A percentile compares a stretch with the other conserved stretches of the same genome.
phyloP scores from a whole-genome alignment of 176 grass and related monocot genomes.

The Saccharum officinarum region DNA sequence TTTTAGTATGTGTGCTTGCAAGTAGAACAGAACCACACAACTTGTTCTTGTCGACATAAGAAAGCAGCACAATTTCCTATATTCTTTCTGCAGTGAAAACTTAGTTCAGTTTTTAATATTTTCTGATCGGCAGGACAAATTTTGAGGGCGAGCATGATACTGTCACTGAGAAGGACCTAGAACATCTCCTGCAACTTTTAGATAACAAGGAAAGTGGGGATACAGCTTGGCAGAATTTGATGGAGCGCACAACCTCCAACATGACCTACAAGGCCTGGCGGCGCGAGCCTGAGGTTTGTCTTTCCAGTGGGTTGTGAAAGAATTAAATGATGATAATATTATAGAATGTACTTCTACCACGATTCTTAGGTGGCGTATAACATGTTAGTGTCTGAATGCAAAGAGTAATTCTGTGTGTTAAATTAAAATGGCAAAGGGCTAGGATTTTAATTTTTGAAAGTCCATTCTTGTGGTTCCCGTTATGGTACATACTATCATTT shows the following conservation, averaged over 20 bases:
- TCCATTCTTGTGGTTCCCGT: not conserved
- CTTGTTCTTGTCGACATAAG: not conserved
- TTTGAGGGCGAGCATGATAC: constrained; percentile 53
- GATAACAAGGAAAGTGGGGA: constrained; percentile 76
- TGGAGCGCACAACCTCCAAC: constrained; percentile 86
- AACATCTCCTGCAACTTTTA: constrained; percentile 83
- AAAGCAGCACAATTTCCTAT: not conserved
- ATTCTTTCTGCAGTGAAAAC: constrained; percentile 5
- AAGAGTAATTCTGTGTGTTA: not conserved
- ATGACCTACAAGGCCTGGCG: constrained; percentile 98
- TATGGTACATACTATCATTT: constrained; percentile 1
- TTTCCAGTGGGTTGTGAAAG: not conserved
- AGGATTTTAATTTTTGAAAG: not conserved
- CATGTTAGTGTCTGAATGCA: constrained; percentile 9
- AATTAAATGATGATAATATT: not conserved
- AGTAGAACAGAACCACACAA: not conserved
- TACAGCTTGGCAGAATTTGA: constrained; percentile 79
- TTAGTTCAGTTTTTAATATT: constrained; percentile 9
- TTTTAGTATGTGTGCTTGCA: constrained; percentile 1
- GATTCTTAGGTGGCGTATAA: not conserved
- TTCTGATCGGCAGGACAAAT: constrained; percentile 29
- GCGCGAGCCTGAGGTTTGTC: constrained; percentile 82
- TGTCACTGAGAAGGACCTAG: constrained; percentile 77
- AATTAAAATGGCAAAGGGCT: not conserved
- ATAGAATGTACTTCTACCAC: not conserved